These are phyloP conservation scores for Ogataea nonfermentans DNA, from an alignment of 805 yeast species.

Conservation along the genomic window DNA sequence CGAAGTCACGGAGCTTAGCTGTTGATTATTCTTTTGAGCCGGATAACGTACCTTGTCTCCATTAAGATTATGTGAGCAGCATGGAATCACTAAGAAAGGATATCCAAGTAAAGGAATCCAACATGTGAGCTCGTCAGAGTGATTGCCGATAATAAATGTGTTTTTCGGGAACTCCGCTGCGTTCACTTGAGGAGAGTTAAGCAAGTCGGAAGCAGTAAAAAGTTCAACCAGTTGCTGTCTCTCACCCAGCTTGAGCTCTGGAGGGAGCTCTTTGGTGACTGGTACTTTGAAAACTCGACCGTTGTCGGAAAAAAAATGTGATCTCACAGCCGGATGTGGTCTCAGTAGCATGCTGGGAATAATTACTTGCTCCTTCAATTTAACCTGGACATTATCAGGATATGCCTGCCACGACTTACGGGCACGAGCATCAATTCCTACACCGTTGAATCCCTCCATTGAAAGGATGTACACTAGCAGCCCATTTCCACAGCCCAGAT, in stretches of 20 bases:
- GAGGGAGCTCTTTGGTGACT: slow-evolving; percentile 31
- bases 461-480: slow-evolving; percentile 70
- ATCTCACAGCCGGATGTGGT: slow-evolving; percentile 63
- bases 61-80: slow-evolving; percentile 85
- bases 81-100: slow-evolving; percentile 91
- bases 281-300: slow-evolving; percentile 61
- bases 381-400: slow-evolving; percentile 58
- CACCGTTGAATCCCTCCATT: slow-evolving; percentile 77
- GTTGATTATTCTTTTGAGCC: slow-evolving; percentile 35
- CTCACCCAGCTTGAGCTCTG: slow-evolving; percentile 14
- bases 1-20: slow-evolving; percentile 19
- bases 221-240: slow-evolving; percentile 48
- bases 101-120: slow-evolving; percentile 89
- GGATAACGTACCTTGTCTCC: slow-evolving; percentile 74
- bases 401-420: slow-evolving; percentile 85
- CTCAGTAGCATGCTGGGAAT: slow-evolving; percentile 73
- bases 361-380: slow-evolving; percentile 71
- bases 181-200: slow-evolving; percentile 54
- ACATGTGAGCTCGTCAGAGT: slow-evolving; percentile 90
- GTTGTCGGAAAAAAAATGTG: slow-evolving; percentile 56
- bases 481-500: slow-evolving; percentile 96
- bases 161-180: slow-evolving; percentile 64
- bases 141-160: slow-evolving; percentile 89
- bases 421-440: slow-evolving; percentile 86
- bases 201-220: slow-evolving; percentile 52